Base-by-base conservation (phyloP, 768 basidiomycete genomes). In the Pulveroboletus ravenelii region DNA sequence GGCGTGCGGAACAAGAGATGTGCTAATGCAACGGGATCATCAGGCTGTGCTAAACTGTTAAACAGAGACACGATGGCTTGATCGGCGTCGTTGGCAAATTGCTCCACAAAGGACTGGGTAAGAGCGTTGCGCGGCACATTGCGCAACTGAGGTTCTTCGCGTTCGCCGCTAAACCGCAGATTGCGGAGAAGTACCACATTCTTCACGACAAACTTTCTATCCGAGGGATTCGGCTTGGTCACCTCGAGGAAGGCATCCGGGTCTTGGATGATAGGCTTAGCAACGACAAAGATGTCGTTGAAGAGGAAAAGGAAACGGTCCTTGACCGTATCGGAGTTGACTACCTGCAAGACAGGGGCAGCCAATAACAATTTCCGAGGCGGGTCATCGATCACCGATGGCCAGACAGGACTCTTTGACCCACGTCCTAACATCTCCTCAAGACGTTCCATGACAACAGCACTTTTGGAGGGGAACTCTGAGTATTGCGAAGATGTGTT, bases 301-400 rank as follows among this genome's bases (percentile, higher is more conserved):
- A 99, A 99, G n/a, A 98, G 78, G 74, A 98, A 94, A 10, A 98
- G 79, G 72, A 92, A 91, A 10, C 96, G 85, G 62, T 97, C 93
- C 68, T 98, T 97, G 67, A 93, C 88, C 1, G 89, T 93, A 68
- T 95, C 87, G 37, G 84, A 78, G 69, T 96, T 93, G 58, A 92
- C 92, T 13, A 98, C 92, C 70, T 99, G 96, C 6, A 95, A 74
- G 7, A 95, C 89, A 2, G 93, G 87, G 3, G 88, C 87, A 2
- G 88, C 86, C 37, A 94, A 72, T 14, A 96, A 71, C 36, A 97
- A 71, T 65, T 87, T 92, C 38, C 96, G 81, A 7, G 92, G 90
- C 14, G 93, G 89, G 54, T 89, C 83, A 56, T 95, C 92, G 45
- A 94, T 74, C 27, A 78, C 77, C 40, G 79, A 77, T 6, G 86